A percentile compares a stretch with the other conserved stretches of the same genome.
Evolutionary conservation across 2,329 filamentous ascomycete genomes (phyloP).

Genomic region (Ascochyta viciae-villosae): DNA sequence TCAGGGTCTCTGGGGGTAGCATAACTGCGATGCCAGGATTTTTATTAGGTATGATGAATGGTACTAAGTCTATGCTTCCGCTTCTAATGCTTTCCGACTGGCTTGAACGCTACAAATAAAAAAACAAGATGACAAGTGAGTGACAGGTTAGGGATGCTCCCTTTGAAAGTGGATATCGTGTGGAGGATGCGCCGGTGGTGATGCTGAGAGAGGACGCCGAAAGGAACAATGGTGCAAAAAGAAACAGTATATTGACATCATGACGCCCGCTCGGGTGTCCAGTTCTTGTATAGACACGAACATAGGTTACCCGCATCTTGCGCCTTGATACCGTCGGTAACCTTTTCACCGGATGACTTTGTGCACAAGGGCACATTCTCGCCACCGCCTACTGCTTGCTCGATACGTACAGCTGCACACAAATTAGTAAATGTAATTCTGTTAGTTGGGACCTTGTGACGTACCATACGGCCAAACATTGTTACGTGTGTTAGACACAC

Average conservation of each 20-base stretch:
- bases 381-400: conserved; percentile 59
- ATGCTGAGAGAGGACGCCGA: neutral
- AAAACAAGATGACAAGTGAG: neutral
- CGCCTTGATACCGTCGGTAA: conserved; percentile 45
- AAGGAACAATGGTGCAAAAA: neutral
- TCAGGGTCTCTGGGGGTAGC: neutral
- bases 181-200: conserved; percentile 1
- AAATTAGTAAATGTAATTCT: conserved; percentile 12
- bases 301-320: conserved; percentile 50
- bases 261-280: conserved; percentile 25
- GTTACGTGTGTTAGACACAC: conserved; percentile 38
- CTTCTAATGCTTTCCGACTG: conserved; percentile 3
- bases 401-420: conserved; percentile 59
- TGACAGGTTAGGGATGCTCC: neutral
- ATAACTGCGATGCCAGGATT: neutral
- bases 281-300: conserved; percentile 57
- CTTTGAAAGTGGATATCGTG: conserved; percentile 4
- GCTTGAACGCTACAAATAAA: conserved; percentile 13
- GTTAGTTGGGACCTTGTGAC: neutral
- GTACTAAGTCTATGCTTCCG: neutral
- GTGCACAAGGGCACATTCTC: conserved; percentile 63
- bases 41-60: conserved; percentile 1
- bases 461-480: conserved; percentile 47
- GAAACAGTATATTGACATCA: neutral
- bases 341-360: conserved; percentile 46